These are phyloP conservation scores for Wickerhamomyces bisporus DNA, from an alignment of 805 yeast genomes.

Conservation along the genomic window DNA sequence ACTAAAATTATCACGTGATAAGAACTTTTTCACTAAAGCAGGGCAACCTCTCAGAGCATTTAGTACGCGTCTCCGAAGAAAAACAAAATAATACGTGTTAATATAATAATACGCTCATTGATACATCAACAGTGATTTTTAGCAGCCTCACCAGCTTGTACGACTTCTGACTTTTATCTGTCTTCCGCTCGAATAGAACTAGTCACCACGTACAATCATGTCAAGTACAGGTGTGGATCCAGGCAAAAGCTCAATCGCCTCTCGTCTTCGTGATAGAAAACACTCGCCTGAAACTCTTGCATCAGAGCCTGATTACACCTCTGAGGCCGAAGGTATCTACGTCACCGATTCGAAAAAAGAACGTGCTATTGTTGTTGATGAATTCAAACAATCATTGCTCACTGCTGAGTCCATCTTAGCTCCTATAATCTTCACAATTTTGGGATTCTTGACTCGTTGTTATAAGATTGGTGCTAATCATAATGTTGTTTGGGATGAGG, in stretches of 20 bases:
- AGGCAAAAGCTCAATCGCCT: neutral
- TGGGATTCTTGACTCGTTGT: conserved; percentile 71
- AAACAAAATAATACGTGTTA: no score
- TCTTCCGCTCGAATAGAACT: no score
- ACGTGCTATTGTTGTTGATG: conserved; percentile 12
- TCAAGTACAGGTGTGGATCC: conserved; percentile 1
- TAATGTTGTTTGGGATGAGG: conserved; percentile 94
- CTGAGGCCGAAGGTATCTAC: neutral
- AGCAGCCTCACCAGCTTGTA: no score
- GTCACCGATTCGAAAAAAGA: conserved; percentile 17
- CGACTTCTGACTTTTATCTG: no score
- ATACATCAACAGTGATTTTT: no score
- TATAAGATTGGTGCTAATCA: conserved; percentile 67
- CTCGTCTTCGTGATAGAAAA: conserved; percentile 1
- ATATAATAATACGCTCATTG: neutral
- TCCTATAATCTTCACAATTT: conserved; percentile 60
- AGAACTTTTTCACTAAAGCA: no score
- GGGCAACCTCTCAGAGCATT: no score
- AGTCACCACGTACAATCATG: no score
- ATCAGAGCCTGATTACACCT: neutral
- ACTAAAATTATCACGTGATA: no score
- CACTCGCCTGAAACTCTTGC: neutral
- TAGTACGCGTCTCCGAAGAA: no score
- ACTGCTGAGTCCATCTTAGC: conserved; percentile 34
- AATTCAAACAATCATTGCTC: conserved; percentile 15